phyloP scores from a whole-genome alignment of 768 basidiomycete genomes.

The Hericium coralloides region DNA sequence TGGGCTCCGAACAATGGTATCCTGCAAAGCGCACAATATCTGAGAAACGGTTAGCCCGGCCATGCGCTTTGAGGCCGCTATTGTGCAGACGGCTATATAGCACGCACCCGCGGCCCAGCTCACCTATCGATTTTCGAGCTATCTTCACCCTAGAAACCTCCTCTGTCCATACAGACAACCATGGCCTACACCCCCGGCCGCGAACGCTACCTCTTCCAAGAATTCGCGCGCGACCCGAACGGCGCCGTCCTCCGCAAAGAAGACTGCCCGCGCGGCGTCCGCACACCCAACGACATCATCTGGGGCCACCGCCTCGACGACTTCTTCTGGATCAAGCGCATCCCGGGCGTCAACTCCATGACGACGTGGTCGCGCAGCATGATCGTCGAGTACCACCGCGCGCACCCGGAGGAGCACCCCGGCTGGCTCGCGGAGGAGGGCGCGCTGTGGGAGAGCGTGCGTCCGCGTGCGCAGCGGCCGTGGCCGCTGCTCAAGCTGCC shows the following conservation, averaged over 20 bases:
- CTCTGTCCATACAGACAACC: too few relatives aligned
- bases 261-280: conserved; percentile 11
- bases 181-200: neutral
- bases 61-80: too few relatives aligned
- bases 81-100: too few relatives aligned
- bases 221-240: neutral
- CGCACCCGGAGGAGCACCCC: conserved; percentile 10
- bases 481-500: conserved; percentile 17
- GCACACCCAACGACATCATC: conserved; percentile 19
- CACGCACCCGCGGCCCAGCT: too few relatives aligned
- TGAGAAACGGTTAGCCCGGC: too few relatives aligned
- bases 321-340: conserved; percentile 21
- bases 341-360: conserved; percentile 18
- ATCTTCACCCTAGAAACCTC: too few relatives aligned
- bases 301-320: conserved; percentile 21
- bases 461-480: conserved; percentile 15
- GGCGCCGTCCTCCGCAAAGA: neutral
- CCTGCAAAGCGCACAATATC: too few relatives aligned
- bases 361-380: conserved; percentile 28
- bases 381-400: conserved; percentile 24
- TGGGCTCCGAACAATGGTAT: too few relatives aligned
- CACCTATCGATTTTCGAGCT: too few relatives aligned
- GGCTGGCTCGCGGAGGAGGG: neutral
- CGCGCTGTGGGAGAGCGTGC: neutral
- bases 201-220: neutral